phyloP scores from a whole-genome alignment of 306 rosid genomes.

The Prunus salicina region DNA sequence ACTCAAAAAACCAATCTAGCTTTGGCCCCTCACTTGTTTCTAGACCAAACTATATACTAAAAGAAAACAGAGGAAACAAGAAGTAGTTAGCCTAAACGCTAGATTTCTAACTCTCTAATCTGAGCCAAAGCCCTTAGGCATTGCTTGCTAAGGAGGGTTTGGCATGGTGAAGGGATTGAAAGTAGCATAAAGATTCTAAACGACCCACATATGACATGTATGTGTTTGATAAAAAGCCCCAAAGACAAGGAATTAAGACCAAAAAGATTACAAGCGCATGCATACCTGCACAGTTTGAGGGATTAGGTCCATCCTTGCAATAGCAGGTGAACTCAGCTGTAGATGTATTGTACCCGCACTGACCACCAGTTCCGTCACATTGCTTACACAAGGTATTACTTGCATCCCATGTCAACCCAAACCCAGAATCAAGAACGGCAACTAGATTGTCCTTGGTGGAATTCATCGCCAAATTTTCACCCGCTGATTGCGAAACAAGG shows the following conservation, averaged over 20 bases:
- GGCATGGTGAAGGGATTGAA: no score
- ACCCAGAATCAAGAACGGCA: constrained; percentile 40
- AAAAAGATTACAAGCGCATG: neutral
- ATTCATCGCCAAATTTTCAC: neutral
- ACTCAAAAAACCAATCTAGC: no score
- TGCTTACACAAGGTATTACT: constrained; percentile 32
- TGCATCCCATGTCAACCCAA: constrained; percentile 44
- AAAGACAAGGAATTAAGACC: neutral
- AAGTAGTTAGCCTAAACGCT: no score
- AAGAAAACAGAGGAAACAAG: no score
- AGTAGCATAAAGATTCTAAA: no score
- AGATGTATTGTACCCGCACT: constrained; percentile 37
- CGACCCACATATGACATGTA: neutral
- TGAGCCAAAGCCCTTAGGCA: no score
- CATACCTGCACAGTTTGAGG: constrained; percentile 24
- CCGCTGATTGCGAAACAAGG: constrained; percentile 30
- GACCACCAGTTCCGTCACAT: constrained; percentile 41
- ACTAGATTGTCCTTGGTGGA: constrained; percentile 14
- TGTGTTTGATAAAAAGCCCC: neutral
- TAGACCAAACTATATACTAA: no score
- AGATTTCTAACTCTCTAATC: no score
- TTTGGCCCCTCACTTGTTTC: neutral
- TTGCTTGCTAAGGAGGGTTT: no score
- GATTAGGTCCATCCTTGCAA: constrained; percentile 38
- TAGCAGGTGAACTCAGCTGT: constrained; percentile 46